These are phyloP conservation scores for Sclerotiophoma versabilis DNA, from an alignment of 2,329 filamentous ascomycete genomes.

Conservation along the genomic window DNA sequence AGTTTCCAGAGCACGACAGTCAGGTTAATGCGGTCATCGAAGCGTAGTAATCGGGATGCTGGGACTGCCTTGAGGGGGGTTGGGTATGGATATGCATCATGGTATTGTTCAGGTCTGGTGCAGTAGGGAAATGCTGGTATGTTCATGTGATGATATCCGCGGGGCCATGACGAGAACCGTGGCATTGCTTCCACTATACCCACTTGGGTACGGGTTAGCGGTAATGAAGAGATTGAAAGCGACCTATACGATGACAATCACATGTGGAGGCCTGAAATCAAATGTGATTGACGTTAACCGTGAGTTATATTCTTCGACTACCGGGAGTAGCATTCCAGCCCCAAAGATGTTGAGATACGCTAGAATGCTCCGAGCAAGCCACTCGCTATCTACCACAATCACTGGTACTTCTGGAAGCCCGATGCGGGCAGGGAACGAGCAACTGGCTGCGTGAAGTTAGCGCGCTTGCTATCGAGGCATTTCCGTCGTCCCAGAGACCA, in stretches of 20 bases:
- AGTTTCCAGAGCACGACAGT: slow-evolving; percentile 14
- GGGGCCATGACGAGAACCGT: slow-evolving; percentile 15
- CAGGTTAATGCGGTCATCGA: slow-evolving; percentile 26
- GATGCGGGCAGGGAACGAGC: not conserved
- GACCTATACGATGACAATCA: not conserved
- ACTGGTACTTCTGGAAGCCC: slow-evolving; percentile 4
- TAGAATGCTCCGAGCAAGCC: not conserved
- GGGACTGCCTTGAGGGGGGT: not conserved
- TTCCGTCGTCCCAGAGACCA: slow-evolving; percentile 16
- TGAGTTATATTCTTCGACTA: not conserved
- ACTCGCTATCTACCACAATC: slow-evolving; percentile 4
- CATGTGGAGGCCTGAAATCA: not conserved
- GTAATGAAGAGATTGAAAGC: not conserved
- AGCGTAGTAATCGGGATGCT: slow-evolving; percentile 7
- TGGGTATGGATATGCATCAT: not conserved
- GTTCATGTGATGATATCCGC: slow-evolving; percentile 28
- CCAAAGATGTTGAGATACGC: slow-evolving; percentile 1
- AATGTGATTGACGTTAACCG: not conserved
- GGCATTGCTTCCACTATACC: not conserved
- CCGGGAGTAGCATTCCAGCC: not conserved
- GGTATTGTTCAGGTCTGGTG: not conserved
- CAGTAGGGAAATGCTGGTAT: slow-evolving; percentile 15
- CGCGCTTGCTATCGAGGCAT: slow-evolving; percentile 14
- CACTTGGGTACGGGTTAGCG: not conserved
- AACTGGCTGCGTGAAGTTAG: slow-evolving; percentile 12